Conservation (phyloP, 108 stramenopile genomes). For the Phaeodactylum tricornutum region DNA sequence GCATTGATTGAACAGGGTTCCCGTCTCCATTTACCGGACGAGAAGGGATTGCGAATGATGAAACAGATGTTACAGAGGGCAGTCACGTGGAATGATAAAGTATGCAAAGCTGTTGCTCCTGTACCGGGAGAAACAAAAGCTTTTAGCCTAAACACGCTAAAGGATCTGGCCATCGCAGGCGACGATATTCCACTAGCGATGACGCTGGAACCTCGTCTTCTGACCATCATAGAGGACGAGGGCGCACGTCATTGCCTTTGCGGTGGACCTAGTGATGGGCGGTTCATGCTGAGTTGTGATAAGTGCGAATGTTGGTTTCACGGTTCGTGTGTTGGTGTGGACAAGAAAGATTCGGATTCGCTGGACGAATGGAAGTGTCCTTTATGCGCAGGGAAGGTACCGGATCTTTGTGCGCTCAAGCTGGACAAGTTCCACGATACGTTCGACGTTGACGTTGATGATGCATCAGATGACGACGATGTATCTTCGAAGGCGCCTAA, state of each 20-base stretch:
- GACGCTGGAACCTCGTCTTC: conserved; percentile 32
- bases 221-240: conserved; percentile 49
- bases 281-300: conserved; percentile 81
- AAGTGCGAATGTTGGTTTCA: conserved; percentile 83
- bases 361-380: conserved; percentile 51
- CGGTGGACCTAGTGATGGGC: conserved; percentile 75
- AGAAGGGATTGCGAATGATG: conserved; percentile 50
- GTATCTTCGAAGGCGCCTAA: conserved; percentile 56
- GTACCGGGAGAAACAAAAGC: conserved; percentile 33
- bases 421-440: conserved; percentile 2
- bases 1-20: conserved; percentile 28
- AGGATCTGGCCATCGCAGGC: conserved; percentile 23
- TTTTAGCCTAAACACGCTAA: conserved; percentile 28
- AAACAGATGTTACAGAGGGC: conserved; percentile 46
- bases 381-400: conserved; percentile 21
- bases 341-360: conserved; percentile 22
- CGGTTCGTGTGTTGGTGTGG: conserved; percentile 61
- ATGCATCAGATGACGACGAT: conserved; percentile 1
- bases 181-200: conserved; percentile 39
- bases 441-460: conserved; percentile 7
- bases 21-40: conserved; percentile 44
- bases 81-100: conserved; percentile 43
- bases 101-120: conserved; percentile 40
- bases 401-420: conserved; percentile 5
- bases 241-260: conserved; percentile 56